Evolutionary conservation across 768 basidiomycete species (phyloP).

Genomic region (Lactarius deliciosus): DNA sequence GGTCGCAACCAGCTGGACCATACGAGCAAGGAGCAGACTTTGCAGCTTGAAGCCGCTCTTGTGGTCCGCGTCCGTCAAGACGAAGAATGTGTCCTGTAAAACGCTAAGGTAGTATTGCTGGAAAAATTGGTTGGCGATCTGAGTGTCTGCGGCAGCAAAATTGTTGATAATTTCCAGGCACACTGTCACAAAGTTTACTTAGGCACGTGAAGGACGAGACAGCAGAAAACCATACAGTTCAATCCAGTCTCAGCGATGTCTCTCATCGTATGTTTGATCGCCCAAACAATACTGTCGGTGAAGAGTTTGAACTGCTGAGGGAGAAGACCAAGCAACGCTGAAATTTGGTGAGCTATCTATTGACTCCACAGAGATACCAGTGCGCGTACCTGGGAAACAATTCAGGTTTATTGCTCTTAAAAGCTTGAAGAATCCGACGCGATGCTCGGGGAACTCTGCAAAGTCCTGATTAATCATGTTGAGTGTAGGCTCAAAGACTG

Average conservation of each 20-base stretch:
- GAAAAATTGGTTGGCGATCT: constrained; percentile 91
- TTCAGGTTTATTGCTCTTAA: constrained; percentile 87
- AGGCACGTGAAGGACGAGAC: constrained; percentile 10
- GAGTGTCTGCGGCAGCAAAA: constrained; percentile 77
- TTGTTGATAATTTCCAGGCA: constrained; percentile 95
- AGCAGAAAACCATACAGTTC: constrained; percentile 51
- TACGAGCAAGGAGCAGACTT: constrained; percentile 83
- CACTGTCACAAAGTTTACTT: constrained; percentile 47
- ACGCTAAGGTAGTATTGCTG: constrained; percentile 93
- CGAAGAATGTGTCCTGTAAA: constrained; percentile 95
- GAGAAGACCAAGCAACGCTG: constrained; percentile 84
- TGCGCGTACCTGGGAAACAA: constrained; percentile 88
- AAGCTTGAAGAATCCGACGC: constrained; percentile 95
- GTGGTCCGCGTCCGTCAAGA: constrained; percentile 96
- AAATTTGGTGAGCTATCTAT: not conserved
- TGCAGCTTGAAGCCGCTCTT: constrained; percentile 99
- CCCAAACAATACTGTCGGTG: constrained; percentile 99
- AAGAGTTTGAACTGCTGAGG: constrained; percentile 93
- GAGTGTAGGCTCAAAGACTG: constrained; percentile 95
- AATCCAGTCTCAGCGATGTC: constrained; percentile 93
- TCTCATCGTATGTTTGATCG: constrained; percentile 99
- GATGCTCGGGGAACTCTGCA: constrained; percentile 97
- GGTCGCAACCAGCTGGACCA: constrained; percentile 90
- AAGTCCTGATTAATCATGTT: constrained; percentile 99
- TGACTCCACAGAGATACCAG: not conserved